Evolutionary conservation across 2,329 filamentous ascomycete genomes (phyloP), one percentile per base, ranked within the genome.

Genomic region (Didymosphaeria variabile): DNA sequence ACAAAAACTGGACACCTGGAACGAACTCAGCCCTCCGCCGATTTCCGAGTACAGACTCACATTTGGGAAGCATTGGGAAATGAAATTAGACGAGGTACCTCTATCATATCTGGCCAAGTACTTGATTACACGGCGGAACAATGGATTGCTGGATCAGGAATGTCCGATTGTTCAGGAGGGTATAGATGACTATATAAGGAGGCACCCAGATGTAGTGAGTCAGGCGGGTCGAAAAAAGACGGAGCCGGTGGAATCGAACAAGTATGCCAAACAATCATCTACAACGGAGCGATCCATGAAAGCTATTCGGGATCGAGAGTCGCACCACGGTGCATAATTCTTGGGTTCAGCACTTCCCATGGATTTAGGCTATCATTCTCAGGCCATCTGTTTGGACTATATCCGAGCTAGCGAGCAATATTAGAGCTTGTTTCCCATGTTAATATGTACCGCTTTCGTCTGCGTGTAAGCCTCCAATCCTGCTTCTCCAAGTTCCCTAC

Each of bases 401-500:
- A 36, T 40, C 38, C 10, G 8, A 40, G 17, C 17, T 12, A 26
- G 44, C 12, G 12, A 26, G 2, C 19, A 23, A 23, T 19, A 46
- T 46, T 8, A 46, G 5, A 46, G n/a, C 19, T 26, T 46, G 44
- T 21, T 47, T 12, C 36, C 50, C 50, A 44, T 40, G 36, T 59
- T 55, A 21, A 40, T 29, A 34, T 59, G 34, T 12, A 59, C 51
- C 17, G 57, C 57, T 32, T 59, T 59, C 21, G 46, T 46, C 15
- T 59, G 31, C 7, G 57, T 55, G 36, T 59, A 59, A n/a, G 19
- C 34, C 21, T 55, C 51, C 21, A 59, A 29, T 1, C n/a, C 57
- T 15, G 51, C 51, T 44, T 56, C 59, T 79, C 85, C 85, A 9
- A 87, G 73, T 73, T 88, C 86, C 45, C 86, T 78, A 5, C 86